Conservation (phyloP, 768 basidiomycete species). For the Vishniacozyma victoriae region DNA sequence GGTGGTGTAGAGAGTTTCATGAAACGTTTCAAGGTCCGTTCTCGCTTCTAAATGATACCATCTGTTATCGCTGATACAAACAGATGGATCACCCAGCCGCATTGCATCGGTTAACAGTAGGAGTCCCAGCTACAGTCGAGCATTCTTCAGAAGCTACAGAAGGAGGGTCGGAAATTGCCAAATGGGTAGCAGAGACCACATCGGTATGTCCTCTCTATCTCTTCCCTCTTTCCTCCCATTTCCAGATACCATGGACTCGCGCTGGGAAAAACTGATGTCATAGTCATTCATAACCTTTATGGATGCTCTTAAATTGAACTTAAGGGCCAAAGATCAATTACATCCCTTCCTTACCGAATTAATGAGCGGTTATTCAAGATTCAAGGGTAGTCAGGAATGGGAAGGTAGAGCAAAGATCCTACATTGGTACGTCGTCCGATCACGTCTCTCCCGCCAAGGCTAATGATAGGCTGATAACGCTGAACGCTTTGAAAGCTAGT, state of each 20-base stretch:
- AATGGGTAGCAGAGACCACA: slow-evolving; percentile 97
- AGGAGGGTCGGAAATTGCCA: slow-evolving; percentile 77
- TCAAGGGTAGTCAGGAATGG: slow-evolving; percentile 93
- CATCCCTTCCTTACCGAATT: slow-evolving; percentile 92
- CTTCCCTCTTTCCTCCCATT: not conserved
- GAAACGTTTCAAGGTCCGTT: slow-evolving; percentile 69
- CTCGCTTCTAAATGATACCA: not conserved
- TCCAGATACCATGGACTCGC: not conserved
- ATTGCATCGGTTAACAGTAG: slow-evolving; percentile 78
- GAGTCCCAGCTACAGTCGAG: slow-evolving; percentile 93
- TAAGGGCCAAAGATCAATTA: slow-evolving; percentile 94
- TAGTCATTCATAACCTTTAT: slow-evolving; percentile 98
- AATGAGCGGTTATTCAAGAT: slow-evolving; percentile 87
- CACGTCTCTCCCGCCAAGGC: no score
- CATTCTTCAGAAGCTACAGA: slow-evolving; percentile 67
- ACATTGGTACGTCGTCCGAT: slow-evolving; percentile 67
- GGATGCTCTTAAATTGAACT: slow-evolving; percentile 86
- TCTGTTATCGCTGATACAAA: not conserved
- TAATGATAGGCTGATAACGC: slow-evolving; percentile 72
- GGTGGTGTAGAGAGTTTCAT: slow-evolving; percentile 76
- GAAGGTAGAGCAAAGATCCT: slow-evolving; percentile 91
- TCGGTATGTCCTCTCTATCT: slow-evolving; percentile 33
- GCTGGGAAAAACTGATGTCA: not conserved
- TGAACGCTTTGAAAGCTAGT: slow-evolving; percentile 94
- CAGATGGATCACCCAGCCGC: slow-evolving; percentile 94